A percentile compares a stretch with the other conserved stretches of the same genome.
phyloP scores from a whole-genome alignment of 2,329 filamentous ascomycete genomes.

The Arthroderma sp. region DNA sequence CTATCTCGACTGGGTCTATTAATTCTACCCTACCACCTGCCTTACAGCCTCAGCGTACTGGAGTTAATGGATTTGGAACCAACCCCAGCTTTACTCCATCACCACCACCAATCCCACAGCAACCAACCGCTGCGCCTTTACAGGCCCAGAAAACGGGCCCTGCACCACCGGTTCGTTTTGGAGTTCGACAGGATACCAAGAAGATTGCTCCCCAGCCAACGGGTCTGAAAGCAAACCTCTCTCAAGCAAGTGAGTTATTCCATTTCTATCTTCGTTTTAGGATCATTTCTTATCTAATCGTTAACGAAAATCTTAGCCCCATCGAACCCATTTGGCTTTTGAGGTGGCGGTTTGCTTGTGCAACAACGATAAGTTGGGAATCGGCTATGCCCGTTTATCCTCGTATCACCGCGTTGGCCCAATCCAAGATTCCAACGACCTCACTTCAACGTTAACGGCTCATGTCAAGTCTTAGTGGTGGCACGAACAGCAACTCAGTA shows the following conservation, averaged over 20 bases:
- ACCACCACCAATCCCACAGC: conserved; percentile 44
- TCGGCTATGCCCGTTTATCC: too few species aligned
- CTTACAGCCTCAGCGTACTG: conserved; percentile 37
- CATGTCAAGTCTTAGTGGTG: too few species aligned
- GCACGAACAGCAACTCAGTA: too few species aligned
- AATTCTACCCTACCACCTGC: conserved; percentile 21
- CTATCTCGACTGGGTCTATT: conserved; percentile 38
- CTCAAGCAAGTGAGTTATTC: conserved; percentile 78
- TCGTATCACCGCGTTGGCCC: too few species aligned
- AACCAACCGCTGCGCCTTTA: conserved; percentile 49
- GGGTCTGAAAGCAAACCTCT: conserved; percentile 75
- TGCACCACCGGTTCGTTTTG: conserved; percentile 77
- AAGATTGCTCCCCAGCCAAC: conserved; percentile 77
- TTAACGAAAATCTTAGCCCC: conserved; percentile 37
- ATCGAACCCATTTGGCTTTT: conserved; percentile 59
- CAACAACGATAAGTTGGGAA: too few species aligned
- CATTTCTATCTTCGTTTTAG: conserved; percentile 7
- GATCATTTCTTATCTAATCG: conserved; percentile 1
- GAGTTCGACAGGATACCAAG: conserved; percentile 57
- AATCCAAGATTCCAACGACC: too few species aligned
- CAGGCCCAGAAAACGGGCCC: conserved; percentile 73
- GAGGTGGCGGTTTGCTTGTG: conserved; percentile 11
- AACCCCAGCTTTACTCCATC: conserved; percentile 35
- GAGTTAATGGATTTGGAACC: conserved; percentile 37
- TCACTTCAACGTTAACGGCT: too few species aligned